A percentile compares a stretch with the other conserved stretches of the same genome.
phyloP scores from a whole-genome alignment of 1,284 basidiomycete species.

The Ganoderma lingzhi region DNA sequence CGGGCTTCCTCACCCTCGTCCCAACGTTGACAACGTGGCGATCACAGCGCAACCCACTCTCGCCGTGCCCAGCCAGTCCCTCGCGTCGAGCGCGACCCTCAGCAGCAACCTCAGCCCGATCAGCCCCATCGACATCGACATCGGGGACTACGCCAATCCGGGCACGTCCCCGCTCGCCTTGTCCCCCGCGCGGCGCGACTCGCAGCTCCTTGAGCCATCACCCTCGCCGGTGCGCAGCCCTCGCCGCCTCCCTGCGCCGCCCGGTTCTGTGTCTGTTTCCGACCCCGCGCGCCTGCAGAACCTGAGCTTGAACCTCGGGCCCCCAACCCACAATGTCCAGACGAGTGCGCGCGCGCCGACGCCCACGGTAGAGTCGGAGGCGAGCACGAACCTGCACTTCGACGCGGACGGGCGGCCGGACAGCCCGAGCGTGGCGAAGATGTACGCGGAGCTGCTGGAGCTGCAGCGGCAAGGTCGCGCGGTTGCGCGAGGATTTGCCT shows the following conservation, averaged over 20 bases:
- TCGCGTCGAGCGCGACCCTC: neutral
- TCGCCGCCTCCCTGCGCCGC: constrained; percentile 4
- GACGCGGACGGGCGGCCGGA: constrained; percentile 11
- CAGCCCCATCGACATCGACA: constrained; percentile 4
- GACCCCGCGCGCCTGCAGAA: neutral
- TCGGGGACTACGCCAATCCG: neutral
- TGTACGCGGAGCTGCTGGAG: constrained; percentile 5
- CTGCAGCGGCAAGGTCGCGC: constrained; percentile 11
- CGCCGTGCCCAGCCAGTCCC: neutral
- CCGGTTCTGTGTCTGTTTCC: neutral
- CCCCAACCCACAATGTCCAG: neutral
- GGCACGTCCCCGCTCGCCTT: neutral
- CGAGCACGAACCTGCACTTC: neutral
- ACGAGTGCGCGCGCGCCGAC: no score
- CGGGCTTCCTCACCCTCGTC: no score
- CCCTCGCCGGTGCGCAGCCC: neutral
- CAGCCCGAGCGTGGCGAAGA: constrained; percentile 9
- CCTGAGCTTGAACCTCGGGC: neutral
- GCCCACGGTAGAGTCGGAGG: neutral
- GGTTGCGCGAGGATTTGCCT: constrained; percentile 1
- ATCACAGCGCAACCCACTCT: neutral
- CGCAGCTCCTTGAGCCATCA: constrained; percentile 1
- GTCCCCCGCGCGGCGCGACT: constrained; percentile 9
- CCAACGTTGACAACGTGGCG: neutral
- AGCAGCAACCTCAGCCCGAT: neutral